A percentile compares a stretch with the other conserved stretches of the same genome.
phyloP scores from a whole-genome alignment of 208 protist species.

The Trypanosoma caninum region DNA sequence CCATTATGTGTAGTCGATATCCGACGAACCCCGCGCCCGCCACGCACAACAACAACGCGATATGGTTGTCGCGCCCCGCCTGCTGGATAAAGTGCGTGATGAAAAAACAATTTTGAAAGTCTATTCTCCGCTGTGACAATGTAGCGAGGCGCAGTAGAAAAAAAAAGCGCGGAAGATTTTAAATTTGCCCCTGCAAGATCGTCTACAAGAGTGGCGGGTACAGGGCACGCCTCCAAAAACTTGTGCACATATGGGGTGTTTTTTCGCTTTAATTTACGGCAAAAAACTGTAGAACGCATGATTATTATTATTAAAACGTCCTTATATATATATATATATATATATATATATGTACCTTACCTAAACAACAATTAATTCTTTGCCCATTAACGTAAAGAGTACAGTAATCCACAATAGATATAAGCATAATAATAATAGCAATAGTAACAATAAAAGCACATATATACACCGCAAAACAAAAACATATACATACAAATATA shows the following conservation, averaged over 20 bases:
- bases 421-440: no score
- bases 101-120: conserved; percentile 72
- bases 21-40: conserved; percentile 47
- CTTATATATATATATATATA: conserved; percentile 11
- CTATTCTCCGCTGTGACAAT: conserved; percentile 58
- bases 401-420: no score
- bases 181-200: conserved; percentile 77
- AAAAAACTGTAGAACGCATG: conserved; percentile 8
- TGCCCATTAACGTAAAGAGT: no score
- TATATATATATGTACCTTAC: no score
- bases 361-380: no score
- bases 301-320: background rate
- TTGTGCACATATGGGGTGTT: conserved; percentile 48
- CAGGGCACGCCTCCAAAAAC: conserved; percentile 72
- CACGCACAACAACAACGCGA: conserved; percentile 66
- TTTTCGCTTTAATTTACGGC: conserved; percentile 27
- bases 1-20: no score
- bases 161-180: conserved; percentile 40
- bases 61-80: conserved; percentile 60
- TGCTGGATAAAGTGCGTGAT: conserved; percentile 75
- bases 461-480: no score
- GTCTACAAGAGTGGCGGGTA: conserved; percentile 53
- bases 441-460: no score
- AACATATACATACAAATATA: no score
- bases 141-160: conserved; percentile 64